A percentile compares a stretch with the other conserved stretches of the same genome.
These are phyloP conservation scores for Paecilomyces fulvus DNA, from an alignment of 2,329 filamentous ascomycete species.

Conservation along the genomic window DNA sequence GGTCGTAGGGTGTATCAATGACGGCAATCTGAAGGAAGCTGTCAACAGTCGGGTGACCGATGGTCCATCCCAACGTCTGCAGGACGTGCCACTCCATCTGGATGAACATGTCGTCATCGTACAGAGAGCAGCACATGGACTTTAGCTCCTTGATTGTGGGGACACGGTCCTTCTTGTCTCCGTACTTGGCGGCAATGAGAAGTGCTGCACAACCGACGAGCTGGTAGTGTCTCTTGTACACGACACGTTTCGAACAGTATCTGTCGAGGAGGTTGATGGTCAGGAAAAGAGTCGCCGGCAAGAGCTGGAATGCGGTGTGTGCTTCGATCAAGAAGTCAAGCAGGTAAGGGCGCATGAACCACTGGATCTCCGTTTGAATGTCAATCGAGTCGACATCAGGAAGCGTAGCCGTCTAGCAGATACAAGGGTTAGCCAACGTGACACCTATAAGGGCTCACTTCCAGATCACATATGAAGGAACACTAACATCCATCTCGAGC, in stretches of 20 bases:
- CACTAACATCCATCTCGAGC: constrained; percentile 75
- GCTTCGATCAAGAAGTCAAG: constrained; percentile 98
- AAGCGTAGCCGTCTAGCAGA: constrained; percentile 64
- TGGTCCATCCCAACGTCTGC: constrained; percentile 91
- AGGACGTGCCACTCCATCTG: constrained; percentile 99
- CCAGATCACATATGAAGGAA: constrained; percentile 10
- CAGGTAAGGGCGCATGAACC: constrained; percentile 98
- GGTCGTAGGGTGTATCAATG: constrained; percentile 64
- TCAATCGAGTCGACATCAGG: constrained; percentile 97
- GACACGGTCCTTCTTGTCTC: constrained; percentile 97
- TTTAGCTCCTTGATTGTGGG: constrained; percentile 94
- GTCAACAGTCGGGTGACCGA: constrained; percentile 93
- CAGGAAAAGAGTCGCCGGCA: constrained; percentile 91
- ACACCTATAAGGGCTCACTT: neutral
- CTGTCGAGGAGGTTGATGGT: constrained; percentile 93
- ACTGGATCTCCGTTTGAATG: constrained; percentile 98
- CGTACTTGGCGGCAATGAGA: constrained; percentile 95
- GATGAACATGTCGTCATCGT: constrained; percentile 99
- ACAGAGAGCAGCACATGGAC: constrained; percentile 97
- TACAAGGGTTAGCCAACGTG: constrained; percentile 10
- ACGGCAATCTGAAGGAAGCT: constrained; percentile 85
- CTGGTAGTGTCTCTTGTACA: constrained; percentile 99
- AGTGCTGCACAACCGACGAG: constrained; percentile 92
- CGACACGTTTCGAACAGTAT: constrained; percentile 94
- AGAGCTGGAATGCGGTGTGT: constrained; percentile 84